These are phyloP conservation scores for Ormosia semicastrata DNA, from an alignment of 306 rosid genomes.

Conservation along the genomic window DNA sequence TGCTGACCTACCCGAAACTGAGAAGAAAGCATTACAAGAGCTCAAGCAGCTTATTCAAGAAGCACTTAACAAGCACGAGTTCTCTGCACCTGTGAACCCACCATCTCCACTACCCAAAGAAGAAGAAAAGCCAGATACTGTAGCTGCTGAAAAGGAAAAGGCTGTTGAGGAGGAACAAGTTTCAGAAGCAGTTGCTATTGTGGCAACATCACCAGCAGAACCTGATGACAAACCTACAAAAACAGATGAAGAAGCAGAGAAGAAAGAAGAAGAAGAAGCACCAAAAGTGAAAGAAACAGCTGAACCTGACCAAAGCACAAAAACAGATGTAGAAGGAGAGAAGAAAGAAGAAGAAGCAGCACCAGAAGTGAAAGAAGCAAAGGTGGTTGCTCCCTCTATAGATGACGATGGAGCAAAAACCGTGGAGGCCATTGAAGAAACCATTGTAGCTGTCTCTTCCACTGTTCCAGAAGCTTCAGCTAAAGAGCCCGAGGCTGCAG, in stretches of 20 bases:
- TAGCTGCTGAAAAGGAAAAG: not conserved
- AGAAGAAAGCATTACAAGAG: conserved; percentile 61
- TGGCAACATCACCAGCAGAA: not conserved
- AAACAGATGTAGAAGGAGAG: conserved; percentile 7
- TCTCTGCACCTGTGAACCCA: conserved; percentile 20
- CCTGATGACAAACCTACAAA: not conserved
- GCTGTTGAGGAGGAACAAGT: not conserved
- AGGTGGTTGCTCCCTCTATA: not conserved
- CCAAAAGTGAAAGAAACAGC: conserved; percentile 14
- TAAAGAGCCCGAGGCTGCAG: too few species aligned
- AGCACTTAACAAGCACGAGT: conserved; percentile 55
- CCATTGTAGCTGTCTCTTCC: conserved; percentile 52
- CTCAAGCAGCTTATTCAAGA: conserved; percentile 53
- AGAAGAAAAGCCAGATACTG: conserved; percentile 11
- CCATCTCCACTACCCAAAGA: conserved; percentile 1
- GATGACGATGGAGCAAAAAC: conserved; percentile 68
- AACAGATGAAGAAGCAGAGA: not conserved
- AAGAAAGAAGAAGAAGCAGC: not conserved
- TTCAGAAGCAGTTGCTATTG: not conserved
- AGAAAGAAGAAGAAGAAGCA: not conserved
- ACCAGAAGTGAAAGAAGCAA: conserved; percentile 15
- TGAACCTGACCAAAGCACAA: not conserved
- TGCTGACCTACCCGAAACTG: conserved; percentile 48
- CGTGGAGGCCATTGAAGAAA: conserved; percentile 64
- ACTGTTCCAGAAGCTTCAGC: not conserved